Evolutionary conservation across 768 basidiomycete genomes (phyloP), one percentile per base, ranked within the genome.

Genomic region (Amanita pseudoporphyria): DNA sequence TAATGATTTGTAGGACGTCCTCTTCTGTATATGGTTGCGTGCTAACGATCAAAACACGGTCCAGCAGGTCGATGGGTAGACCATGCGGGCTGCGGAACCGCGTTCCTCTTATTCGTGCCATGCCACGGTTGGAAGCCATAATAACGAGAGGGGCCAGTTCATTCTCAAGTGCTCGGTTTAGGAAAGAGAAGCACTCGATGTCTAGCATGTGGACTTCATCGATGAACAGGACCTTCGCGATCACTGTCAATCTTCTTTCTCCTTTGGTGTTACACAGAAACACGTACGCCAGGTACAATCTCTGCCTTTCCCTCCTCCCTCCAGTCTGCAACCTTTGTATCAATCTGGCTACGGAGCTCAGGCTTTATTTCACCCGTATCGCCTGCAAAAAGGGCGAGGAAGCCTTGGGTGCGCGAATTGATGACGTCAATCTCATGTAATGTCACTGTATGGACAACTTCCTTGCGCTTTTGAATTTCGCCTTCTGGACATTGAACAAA

Each of bases 131-230:
- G 40, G 89, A 91, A 1, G 95, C 95, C 95, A 99, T 97, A 59
- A 99, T 92, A 32, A 99, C 95, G 47, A 98, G 71, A 1, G 95
- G 95, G 1, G 95, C 84, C 1, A 98, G 74, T 54, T 95, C 94
- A 53, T 84, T 83, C 63, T 99, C 95, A 42, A 99, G 73, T 2
- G 95, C 95, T 30, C 95, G 82, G 64, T 99, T 99, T 52, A 99
- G 73, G 77, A 94, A 99, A 6, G 94, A 96, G 73, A 98, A 98
- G 62, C 95, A 97, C 64, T 98, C 95, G 54, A 99, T 97, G 65
- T 99, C 95, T 56, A 99, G 82, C 95, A 99, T 99, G 73, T 98
- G 95, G 10, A 97, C 95, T 69, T 97, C 95, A 67, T 98, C 95
- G 58, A 97, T 96, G 72, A 97, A 97, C 10, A 96, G 73, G n/a